A percentile compares a stretch with the other conserved stretches of the same genome.
Conservation (phyloP, 225 moss, liverwort and hornwort species). For the Pleurozium schreberi region DNA sequence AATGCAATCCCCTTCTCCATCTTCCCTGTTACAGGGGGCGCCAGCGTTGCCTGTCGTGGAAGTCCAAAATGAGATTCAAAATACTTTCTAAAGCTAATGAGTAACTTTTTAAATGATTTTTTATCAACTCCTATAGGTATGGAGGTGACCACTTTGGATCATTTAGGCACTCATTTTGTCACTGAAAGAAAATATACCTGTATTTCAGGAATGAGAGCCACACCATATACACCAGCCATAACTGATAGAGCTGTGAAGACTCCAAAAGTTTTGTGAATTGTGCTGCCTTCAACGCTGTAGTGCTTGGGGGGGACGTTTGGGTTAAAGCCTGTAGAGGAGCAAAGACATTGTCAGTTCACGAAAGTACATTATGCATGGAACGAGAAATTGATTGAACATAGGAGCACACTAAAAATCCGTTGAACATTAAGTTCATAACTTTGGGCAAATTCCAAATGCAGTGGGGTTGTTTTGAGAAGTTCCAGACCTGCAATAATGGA, state of each 20-base stretch:
- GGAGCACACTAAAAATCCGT: neutral
- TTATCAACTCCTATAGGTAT: neutral
- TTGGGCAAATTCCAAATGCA: neutral
- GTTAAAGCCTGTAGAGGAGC: conserved; percentile 13
- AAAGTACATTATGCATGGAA: neutral
- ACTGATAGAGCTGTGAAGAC: conserved; percentile 44
- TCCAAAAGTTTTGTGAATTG: conserved; percentile 35
- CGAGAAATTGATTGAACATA: neutral
- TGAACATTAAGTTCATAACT: neutral
- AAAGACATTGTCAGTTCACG: neutral
- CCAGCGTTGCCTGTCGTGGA: conserved; percentile 38
- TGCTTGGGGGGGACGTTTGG: conserved; percentile 16
- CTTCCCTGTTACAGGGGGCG: conserved; percentile 48
- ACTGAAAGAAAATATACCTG: conserved; percentile 12
- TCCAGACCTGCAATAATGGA: conserved; percentile 34
- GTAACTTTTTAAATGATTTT: neutral
- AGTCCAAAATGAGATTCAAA: neutral
- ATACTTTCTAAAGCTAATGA: neutral
- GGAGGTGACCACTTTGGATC: neutral
- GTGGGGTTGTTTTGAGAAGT: neutral
- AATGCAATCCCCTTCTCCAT: conserved; percentile 47
- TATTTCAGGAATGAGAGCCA: conserved; percentile 52
- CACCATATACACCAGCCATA: conserved; percentile 48
- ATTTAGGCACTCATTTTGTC: neutral
- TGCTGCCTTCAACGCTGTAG: conserved; percentile 34